phyloP scores from a whole-genome alignment of 305 asterid genomes.

The Fraxinus paxiana region DNA sequence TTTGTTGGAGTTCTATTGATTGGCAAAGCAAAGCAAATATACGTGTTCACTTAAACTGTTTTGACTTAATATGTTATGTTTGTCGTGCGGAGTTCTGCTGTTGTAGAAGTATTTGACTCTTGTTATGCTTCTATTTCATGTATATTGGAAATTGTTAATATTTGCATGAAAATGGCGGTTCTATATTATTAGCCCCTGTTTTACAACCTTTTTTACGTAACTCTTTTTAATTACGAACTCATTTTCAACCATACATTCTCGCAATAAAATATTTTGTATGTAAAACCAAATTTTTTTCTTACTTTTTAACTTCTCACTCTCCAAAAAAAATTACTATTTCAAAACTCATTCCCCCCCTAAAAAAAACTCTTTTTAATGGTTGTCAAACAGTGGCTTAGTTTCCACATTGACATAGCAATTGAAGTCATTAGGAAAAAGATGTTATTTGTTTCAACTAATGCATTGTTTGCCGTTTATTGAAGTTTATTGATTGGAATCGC shows the following conservation, averaged over 20 bases:
- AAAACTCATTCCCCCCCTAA: background rate
- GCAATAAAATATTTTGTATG: background rate
- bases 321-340: background rate
- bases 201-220: background rate
- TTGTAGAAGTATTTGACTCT: background rate
- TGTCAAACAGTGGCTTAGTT: background rate
- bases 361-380: background rate
- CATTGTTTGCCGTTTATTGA: background rate
- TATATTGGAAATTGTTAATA: background rate
- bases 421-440: background rate
- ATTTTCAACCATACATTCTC: background rate
- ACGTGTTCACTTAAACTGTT: background rate
- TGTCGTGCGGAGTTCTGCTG: background rate
- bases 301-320: background rate
- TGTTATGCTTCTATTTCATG: background rate
- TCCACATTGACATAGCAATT: background rate
- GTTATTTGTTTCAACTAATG: background rate
- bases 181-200: background rate
- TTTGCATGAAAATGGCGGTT: background rate
- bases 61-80: background rate
- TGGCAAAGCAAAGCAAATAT: background rate
- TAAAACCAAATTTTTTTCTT: background rate
- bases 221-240: background rate
- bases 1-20: slow-evolving; percentile 10
- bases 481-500: slow-evolving; percentile 6